A percentile compares a stretch with the other conserved stretches of the same genome.
phyloP scores from a whole-genome alignment of 1,139 yeast species.

The Diutina catenulata region DNA sequence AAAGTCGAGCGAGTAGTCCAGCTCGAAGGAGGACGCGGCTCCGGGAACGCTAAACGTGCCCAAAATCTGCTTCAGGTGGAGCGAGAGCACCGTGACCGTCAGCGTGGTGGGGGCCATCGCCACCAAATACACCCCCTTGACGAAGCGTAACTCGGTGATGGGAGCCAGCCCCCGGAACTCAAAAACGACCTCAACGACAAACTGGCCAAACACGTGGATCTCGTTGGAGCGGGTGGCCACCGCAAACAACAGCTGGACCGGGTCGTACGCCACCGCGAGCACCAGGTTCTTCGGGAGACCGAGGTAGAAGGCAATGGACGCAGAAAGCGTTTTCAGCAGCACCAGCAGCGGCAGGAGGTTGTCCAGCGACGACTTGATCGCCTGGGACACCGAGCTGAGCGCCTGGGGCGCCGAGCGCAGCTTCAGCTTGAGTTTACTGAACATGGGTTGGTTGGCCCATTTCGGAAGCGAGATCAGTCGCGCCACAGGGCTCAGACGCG shows the following conservation, averaged over 20 bases:
- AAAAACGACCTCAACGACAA: slow-evolving; percentile 66
- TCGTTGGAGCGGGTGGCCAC: slow-evolving; percentile 61
- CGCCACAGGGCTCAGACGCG: too few species aligned
- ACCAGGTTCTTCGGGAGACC: slow-evolving; percentile 33
- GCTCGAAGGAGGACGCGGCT: slow-evolving; percentile 50
- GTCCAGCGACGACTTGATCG: slow-evolving; percentile 34
- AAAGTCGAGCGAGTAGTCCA: slow-evolving; percentile 89
- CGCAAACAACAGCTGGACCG: slow-evolving; percentile 79
- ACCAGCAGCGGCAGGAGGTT: slow-evolving; percentile 29
- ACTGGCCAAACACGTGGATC: slow-evolving; percentile 75
- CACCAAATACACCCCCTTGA: slow-evolving; percentile 72
- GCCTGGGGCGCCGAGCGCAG: slow-evolving; percentile 36
- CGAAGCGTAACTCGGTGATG: slow-evolving; percentile 47
- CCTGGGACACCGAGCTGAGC: slow-evolving; percentile 41
- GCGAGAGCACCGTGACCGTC: slow-evolving; percentile 54
- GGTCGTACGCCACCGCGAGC: slow-evolving; percentile 67
- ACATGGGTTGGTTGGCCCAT: slow-evolving; percentile 25
- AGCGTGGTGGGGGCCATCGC: slow-evolving; percentile 37
- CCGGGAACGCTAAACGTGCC: slow-evolving; percentile 50
- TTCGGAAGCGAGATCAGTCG: too few species aligned
- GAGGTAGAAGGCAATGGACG: slow-evolving; percentile 24
- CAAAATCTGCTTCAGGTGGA: slow-evolving; percentile 50
- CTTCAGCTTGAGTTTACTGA: slow-evolving; percentile 27
- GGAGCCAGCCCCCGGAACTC: slow-evolving; percentile 38
- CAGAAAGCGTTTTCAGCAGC: slow-evolving; percentile 24